Conservation (phyloP, 1,139 yeast genomes). For the Yamadazyma blattariae region DNA sequence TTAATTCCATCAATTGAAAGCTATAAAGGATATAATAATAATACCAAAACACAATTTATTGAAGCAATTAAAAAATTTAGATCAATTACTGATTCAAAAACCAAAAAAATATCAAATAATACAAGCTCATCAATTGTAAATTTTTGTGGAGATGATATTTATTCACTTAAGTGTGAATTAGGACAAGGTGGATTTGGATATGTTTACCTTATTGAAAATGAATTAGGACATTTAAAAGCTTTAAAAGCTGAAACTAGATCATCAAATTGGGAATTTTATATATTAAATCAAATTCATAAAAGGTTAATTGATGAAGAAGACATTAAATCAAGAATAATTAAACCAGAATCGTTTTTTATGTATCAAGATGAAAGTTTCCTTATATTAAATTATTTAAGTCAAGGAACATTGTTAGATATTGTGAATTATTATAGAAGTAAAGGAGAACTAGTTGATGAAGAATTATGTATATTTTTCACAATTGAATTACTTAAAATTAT, state of each 20-base stretch:
- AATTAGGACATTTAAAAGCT: slow-evolving; percentile 58
- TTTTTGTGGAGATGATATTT: slow-evolving; percentile 49
- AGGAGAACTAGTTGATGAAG: slow-evolving; percentile 51
- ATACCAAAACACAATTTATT: slow-evolving; percentile 12
- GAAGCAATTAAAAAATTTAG: slow-evolving; percentile 29
- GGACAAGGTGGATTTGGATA: slow-evolving; percentile 83
- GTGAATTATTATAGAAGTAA: slow-evolving; percentile 47
- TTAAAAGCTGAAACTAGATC: slow-evolving; percentile 73
- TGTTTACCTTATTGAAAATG: slow-evolving; percentile 72
- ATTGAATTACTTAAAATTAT: slow-evolving; percentile 59
- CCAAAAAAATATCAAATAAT: slow-evolving; percentile 26
- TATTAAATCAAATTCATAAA: slow-evolving; percentile 54
- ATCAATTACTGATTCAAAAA: slow-evolving; percentile 33
- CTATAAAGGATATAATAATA: slow-evolving; percentile 27
- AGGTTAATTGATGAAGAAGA: slow-evolving; percentile 19
- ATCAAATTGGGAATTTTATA: slow-evolving; percentile 80
- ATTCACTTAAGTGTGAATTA: slow-evolving; percentile 56
- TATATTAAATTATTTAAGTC: slow-evolving; percentile 63
- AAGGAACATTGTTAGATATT: slow-evolving; percentile 77
- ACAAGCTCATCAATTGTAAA: slow-evolving; percentile 47
- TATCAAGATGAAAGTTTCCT: slow-evolving; percentile 76
- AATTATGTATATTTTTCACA: slow-evolving; percentile 60
- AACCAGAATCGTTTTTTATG: slow-evolving; percentile 51
- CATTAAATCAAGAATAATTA: slow-evolving; percentile 23
- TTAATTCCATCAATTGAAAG: slow-evolving; percentile 24